A percentile compares a stretch with the other conserved stretches of the same genome.
Conservation (phyloP, 371 early-diverging fungal species). For the Entomophthora muscae region DNA sequence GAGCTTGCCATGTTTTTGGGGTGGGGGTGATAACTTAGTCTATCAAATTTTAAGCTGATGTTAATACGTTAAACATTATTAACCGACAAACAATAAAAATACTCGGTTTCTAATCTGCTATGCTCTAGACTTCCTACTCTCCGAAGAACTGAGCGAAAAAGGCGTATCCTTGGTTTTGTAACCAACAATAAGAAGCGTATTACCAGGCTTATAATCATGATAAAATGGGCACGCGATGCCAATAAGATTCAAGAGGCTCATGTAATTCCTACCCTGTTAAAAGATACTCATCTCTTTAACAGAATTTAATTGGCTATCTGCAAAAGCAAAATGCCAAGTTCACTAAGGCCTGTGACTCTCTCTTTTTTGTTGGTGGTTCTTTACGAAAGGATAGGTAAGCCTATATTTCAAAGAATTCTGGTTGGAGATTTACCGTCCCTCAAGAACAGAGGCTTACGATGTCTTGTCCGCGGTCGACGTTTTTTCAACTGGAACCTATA, state of each 20-base stretch:
- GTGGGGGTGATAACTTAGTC: too few relatives aligned
- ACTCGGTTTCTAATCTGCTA: too few relatives aligned
- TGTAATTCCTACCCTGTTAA: neutral
- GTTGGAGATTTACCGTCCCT: neutral
- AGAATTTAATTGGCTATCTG: neutral
- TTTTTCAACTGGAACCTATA: neutral
- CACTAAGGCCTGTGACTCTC: neutral
- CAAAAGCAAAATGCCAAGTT: neutral
- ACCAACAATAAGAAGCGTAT: neutral
- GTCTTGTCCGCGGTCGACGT: neutral
- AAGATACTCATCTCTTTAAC: neutral
- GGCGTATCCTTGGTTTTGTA: neutral
- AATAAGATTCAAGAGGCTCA: conserved; percentile 1
- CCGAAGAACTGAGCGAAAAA: neutral
- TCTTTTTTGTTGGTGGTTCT: neutral
- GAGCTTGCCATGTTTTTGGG: too few relatives aligned
- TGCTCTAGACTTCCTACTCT: neutral
- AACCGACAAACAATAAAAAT: too few relatives aligned
- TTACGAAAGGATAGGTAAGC: neutral
- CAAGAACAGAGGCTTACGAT: neutral
- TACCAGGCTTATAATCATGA: neutral
- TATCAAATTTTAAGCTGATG: too few relatives aligned
- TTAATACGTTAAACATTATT: too few relatives aligned
- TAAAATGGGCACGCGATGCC: neutral
- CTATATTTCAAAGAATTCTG: too few relatives aligned